Percentiles rank a stretch among this genome's conserved stretches.
Conservation (phyloP, 805 yeast species). For the Suhomyces sp. region DNA sequence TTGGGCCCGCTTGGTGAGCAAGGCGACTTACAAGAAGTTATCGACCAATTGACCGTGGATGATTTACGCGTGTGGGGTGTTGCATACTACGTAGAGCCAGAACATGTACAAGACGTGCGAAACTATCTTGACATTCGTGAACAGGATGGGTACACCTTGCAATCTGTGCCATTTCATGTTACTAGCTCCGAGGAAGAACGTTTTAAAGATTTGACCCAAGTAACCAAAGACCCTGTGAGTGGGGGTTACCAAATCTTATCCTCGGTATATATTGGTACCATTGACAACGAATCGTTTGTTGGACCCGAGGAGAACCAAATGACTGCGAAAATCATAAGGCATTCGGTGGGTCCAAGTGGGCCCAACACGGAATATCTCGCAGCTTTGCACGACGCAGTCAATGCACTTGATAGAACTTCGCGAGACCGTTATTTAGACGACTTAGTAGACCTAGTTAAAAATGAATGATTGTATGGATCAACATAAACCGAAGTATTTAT, state of each 20-base stretch:
- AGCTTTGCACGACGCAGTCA: constrained; percentile 47
- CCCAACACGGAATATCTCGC: constrained; percentile 68
- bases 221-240: constrained; percentile 18
- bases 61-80: constrained; percentile 70
- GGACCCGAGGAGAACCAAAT: constrained; percentile 68
- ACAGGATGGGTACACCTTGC: constrained; percentile 81
- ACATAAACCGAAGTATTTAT: too few relatives aligned
- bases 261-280: constrained; percentile 77
- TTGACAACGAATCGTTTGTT: constrained; percentile 74
- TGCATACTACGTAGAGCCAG: constrained; percentile 75
- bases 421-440: constrained; percentile 37
- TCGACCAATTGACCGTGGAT: constrained; percentile 28
- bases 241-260: constrained; percentile 51
- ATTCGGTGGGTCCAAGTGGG: constrained; percentile 77
- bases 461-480: neutral
- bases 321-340: constrained; percentile 61
- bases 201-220: constrained; percentile 8
- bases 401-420: constrained; percentile 18
- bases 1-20: constrained; percentile 11
- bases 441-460: constrained; percentile 13
- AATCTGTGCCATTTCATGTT: constrained; percentile 61
- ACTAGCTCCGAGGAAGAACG: constrained; percentile 15
- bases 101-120: constrained; percentile 56
- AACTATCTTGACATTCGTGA: constrained; percentile 79
- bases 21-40: constrained; percentile 12